Percentiles rank a stretch among this genome's conserved stretches.
Evolutionary conservation across 2,329 filamentous ascomycete genomes (phyloP).

Genomic region (Epichloe gansuensis): DNA sequence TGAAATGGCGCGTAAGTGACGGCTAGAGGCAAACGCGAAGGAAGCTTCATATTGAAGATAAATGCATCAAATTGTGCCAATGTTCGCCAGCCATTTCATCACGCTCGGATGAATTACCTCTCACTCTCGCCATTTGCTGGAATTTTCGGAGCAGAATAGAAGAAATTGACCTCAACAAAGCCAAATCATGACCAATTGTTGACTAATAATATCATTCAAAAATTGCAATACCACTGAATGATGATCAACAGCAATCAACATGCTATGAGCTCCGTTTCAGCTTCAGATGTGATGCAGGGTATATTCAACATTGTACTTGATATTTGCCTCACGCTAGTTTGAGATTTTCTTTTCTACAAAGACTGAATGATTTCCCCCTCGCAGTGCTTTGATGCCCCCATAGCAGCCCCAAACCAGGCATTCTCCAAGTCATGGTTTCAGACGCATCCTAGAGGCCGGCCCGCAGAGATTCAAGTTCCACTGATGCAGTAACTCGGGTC

Average conservation of each 20-base stretch:
- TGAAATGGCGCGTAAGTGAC: too few relatives aligned
- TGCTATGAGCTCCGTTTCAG: too few relatives aligned
- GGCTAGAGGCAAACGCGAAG: too few relatives aligned
- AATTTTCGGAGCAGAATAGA: too few relatives aligned
- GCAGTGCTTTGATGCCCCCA: neutral
- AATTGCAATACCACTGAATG: too few relatives aligned
- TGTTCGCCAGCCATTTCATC: too few relatives aligned
- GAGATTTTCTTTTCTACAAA: neutral
- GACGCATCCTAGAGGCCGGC: neutral
- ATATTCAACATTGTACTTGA: neutral
- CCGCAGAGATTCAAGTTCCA: slow-evolving; percentile 6
- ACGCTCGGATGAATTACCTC: too few relatives aligned
- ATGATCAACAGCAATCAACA: neutral
- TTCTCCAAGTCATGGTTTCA: neutral
- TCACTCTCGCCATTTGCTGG: too few relatives aligned
- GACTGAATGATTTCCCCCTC: neutral
- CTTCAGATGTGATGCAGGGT: neutral
- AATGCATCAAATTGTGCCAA: neutral
- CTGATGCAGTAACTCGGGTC: slow-evolving; percentile 11
- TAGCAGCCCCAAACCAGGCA: neutral
- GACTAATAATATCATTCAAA: too few relatives aligned
- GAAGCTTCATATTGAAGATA: neutral
- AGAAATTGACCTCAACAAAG: too few relatives aligned
- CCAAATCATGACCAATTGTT: too few relatives aligned
- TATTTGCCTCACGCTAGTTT: neutral